Percentiles rank a stretch among this genome's conserved stretches.
Conservation (phyloP, 1,139 yeast species). For the Debaryomycetaceae sp. region DNA sequence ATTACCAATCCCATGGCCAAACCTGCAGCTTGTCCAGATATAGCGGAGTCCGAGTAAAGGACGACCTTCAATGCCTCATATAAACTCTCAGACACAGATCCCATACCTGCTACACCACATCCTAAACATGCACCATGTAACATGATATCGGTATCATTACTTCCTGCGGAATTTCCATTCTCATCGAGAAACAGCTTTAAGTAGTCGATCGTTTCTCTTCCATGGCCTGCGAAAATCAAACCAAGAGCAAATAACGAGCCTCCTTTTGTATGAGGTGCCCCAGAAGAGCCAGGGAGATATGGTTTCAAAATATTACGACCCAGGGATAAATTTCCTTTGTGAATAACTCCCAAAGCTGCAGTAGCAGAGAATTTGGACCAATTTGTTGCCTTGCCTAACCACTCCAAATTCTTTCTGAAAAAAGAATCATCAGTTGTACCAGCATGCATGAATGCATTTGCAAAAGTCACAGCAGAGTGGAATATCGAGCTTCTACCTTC, state of each 20-base stretch:
- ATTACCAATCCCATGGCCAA: slow-evolving; percentile 93
- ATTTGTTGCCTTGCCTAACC: slow-evolving; percentile 95
- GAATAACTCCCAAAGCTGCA: slow-evolving; percentile 97
- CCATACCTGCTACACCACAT: slow-evolving; percentile 97
- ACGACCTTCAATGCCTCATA: slow-evolving; percentile 85
- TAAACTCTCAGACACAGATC: slow-evolving; percentile 67
- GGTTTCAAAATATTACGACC: slow-evolving; percentile 88
- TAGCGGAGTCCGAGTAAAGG: slow-evolving; percentile 85
- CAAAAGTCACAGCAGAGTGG: slow-evolving; percentile 94
- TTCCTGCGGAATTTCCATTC: slow-evolving; percentile 62
- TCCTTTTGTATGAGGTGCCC: slow-evolving; percentile 88
- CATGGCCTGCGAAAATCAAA: slow-evolving; percentile 93
- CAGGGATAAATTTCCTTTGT: slow-evolving; percentile 88
- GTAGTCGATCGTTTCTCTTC: slow-evolving; percentile 80
- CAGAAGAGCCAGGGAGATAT: slow-evolving; percentile 80
- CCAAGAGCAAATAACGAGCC: slow-evolving; percentile 95
- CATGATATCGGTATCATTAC: slow-evolving; percentile 78
- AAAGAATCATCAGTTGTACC: slow-evolving; percentile 97
- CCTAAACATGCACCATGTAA: slow-evolving; percentile 97
- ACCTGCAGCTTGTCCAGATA: slow-evolving; percentile 97
- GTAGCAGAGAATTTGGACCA: slow-evolving; percentile 99
- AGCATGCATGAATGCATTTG: slow-evolving; percentile 92
- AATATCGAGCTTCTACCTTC: slow-evolving; percentile 93
- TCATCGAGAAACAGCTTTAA: slow-evolving; percentile 73
- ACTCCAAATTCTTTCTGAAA: slow-evolving; percentile 85